These are phyloP conservation scores for Orbilia brochopaga DNA, from an alignment of 2,329 filamentous ascomycete species.

Conservation along the genomic window DNA sequence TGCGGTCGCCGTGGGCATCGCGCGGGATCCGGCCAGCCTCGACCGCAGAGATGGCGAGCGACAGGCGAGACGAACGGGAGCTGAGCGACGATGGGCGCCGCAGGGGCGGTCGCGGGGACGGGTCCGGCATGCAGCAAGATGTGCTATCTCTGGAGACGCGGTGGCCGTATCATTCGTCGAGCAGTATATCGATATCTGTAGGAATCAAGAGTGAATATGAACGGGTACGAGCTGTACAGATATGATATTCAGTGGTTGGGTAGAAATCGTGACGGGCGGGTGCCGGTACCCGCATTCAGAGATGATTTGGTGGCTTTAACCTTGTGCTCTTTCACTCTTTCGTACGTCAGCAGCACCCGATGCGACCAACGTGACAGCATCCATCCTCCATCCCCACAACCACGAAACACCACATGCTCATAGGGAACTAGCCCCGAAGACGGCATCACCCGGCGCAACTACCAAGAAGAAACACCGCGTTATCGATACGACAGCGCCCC, in stretches of 20 bases:
- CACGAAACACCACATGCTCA: not conserved
- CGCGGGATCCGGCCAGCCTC: conserved; percentile 61
- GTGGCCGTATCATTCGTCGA: conserved; percentile 25
- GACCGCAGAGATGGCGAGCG: conserved; percentile 71
- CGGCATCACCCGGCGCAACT: not conserved
- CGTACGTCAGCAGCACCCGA: not conserved
- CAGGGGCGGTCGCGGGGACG: conserved; percentile 47
- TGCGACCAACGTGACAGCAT: conserved; percentile 21
- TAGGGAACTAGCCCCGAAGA: not conserved
- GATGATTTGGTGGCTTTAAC: conserved; percentile 1
- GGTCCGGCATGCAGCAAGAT: conserved; percentile 35
- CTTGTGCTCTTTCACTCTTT: no score
- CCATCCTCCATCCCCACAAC: conserved; percentile 6
- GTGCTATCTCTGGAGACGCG: conserved; percentile 7
- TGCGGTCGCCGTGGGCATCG: conserved; percentile 59
- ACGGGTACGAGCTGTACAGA: no score
- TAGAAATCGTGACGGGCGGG: no score
- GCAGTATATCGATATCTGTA: not conserved
- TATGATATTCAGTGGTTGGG: no score
- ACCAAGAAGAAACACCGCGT: no score
- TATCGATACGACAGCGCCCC: not conserved
- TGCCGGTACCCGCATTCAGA: no score
- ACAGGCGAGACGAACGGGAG: conserved; percentile 65
- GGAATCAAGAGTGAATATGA: no score
- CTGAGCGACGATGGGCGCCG: conserved; percentile 35